Evolutionary conservation across 2,329 filamentous ascomycete species (phyloP), one percentile per base, ranked within the genome.

Genomic region (Botrytis elliptica): DNA sequence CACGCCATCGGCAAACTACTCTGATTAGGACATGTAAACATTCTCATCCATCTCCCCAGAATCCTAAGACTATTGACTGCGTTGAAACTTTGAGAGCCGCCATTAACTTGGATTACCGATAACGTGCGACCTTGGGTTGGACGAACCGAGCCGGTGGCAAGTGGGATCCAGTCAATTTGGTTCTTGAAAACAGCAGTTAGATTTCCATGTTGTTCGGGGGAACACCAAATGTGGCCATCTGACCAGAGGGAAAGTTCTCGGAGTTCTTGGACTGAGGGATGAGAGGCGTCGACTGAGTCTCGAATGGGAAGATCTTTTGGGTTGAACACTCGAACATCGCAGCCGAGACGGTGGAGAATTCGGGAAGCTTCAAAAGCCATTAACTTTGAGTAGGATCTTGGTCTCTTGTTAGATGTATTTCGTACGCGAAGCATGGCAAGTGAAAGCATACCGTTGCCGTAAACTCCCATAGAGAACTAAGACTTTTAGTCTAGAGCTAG

Each of bases 151-250:
- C 90, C 89, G 0, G 87, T 87, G 2, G 84, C 86, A 0, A 92
- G 83, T 0, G 90, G 90, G 57, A 92, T 90, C 90, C 90, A 92
- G 80, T 92, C 90, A 66, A 92, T 91, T 76, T 92, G 89, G 76
- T 90, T 90, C 76, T 92, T 92, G 84, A 92, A 92, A 0, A 91
- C 87, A 6, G 86, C 88, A 0, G 89, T 91, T 84, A 91, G 77
- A 76, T 89, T 91, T 0, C 90, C 90, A 75, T 92, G 90, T 81
- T 92, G 90, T 78, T 92, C 90, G 0, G 89, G 89, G 14, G 86
- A 88, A 16, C 90, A 82, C 90, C 90, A 92, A 25, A 92, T 77
- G 77, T 92, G 90, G 0, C 89, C 90, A 77, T 92, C 89, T 71
- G 88, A 90, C 90, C 90, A 92, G 18, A 80, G 82, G 75, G 87